These are phyloP conservation scores for Phlegmacium glaucopus DNA, from an alignment of 768 basidiomycete genomes.

Conservation along the genomic window DNA sequence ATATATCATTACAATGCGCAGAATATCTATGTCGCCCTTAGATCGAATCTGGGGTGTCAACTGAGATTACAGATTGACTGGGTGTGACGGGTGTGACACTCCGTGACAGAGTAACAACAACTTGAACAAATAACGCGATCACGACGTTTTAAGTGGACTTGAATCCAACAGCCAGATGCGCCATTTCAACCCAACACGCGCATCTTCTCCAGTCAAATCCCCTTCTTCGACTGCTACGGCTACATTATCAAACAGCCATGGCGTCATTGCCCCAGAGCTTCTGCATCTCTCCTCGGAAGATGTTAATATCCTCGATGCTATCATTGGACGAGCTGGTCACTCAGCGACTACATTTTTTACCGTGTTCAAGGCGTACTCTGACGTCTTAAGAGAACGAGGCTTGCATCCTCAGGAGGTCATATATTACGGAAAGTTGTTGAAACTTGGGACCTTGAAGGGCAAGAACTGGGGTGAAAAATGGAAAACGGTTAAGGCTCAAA, in stretches of 20 bases:
- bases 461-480: slow-evolving; percentile 82
- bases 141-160: too few species aligned
- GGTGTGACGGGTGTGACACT: too few species aligned
- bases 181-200: slow-evolving; percentile 43
- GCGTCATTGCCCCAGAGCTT: slow-evolving; percentile 47
- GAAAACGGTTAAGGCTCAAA: slow-evolving; percentile 60
- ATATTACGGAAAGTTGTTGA: slow-evolving; percentile 79
- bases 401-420: slow-evolving; percentile 79
- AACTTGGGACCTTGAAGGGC: slow-evolving; percentile 79
- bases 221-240: slow-evolving; percentile 15
- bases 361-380: slow-evolving; percentile 84
- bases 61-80: too few species aligned
- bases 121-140: neutral
- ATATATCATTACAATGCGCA: too few species aligned
- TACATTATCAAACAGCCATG: slow-evolving; percentile 36
- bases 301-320: slow-evolving; percentile 70
- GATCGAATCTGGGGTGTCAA: too few species aligned
- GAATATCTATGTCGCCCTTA: too few species aligned
- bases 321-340: slow-evolving; percentile 64
- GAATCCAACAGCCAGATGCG: slow-evolving; percentile 28
- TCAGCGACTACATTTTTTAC: slow-evolving; percentile 73
- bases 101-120: too few species aligned
- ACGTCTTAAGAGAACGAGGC: slow-evolving; percentile 68
- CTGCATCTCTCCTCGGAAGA: slow-evolving; percentile 49
- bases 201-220: slow-evolving; percentile 44